Conservation (phyloP, 495 filamentous ascomycete species). For the Pseudomonodictys pantanalensis region DNA sequence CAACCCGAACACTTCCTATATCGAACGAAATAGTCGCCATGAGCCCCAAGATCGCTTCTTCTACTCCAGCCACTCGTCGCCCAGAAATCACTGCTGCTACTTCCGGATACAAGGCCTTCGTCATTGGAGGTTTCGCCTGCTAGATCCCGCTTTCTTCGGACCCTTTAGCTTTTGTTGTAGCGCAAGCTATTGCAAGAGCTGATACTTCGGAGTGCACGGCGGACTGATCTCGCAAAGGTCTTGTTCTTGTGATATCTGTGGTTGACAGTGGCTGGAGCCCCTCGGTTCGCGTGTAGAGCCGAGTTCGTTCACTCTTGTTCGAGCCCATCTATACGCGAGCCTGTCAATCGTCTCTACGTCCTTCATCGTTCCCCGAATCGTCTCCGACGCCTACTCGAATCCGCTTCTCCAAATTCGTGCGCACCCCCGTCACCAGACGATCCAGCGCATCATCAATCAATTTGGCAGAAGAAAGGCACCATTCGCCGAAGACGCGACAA, state of each 20-base stretch:
- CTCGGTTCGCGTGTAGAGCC: conserved; percentile 22
- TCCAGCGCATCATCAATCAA: background rate
- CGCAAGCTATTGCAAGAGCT: conserved; percentile 24
- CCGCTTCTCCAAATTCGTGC: background rate
- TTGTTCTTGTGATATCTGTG: conserved; percentile 37
- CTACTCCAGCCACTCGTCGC: conserved; percentile 37
- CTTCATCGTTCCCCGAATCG: no score
- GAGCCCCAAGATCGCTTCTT: conserved; percentile 16
- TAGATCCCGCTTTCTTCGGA: conserved; percentile 33
- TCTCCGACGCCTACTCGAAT: background rate
- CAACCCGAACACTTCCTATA: conserved; percentile 24
- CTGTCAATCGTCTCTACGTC: conserved; percentile 8
- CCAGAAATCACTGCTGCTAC: conserved; percentile 31
- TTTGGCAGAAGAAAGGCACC: conserved; percentile 2
- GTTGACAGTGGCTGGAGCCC: conserved; percentile 38
- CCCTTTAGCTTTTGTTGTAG: conserved; percentile 24
- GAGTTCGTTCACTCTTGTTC: conserved; percentile 16
- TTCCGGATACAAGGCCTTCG: conserved; percentile 31
- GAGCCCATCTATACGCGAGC: no score
- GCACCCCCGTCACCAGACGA: background rate
- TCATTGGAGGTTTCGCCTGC: conserved; percentile 25
- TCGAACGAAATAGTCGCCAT: conserved; percentile 31
- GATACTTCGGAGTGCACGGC: conserved; percentile 27
- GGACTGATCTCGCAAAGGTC: conserved; percentile 29
- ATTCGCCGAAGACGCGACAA: conserved; percentile 17